Conservation (phyloP, 2,329 filamentous ascomycete genomes). For the Aspergillus carbonarius region DNA sequence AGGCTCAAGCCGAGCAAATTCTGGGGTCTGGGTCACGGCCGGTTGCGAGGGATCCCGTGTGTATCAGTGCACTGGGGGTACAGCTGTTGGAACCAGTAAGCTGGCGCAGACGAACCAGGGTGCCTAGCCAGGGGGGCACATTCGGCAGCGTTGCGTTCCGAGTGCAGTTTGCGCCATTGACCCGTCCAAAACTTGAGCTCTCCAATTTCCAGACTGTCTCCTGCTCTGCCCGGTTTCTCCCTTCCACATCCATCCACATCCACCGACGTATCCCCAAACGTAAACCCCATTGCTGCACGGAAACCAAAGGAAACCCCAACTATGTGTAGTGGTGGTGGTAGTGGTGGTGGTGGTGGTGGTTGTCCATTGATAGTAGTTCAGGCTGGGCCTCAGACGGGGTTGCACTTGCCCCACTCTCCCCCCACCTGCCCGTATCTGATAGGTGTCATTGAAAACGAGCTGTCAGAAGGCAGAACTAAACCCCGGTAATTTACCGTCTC, state of each 20-base stretch:
- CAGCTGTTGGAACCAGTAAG: background rate
- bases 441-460: too few relatives aligned
- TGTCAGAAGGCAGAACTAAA: too few relatives aligned
- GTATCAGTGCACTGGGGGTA: background rate
- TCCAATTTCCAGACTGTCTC: background rate
- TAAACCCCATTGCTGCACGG: too few relatives aligned
- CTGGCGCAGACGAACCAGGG: background rate
- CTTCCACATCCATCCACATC: background rate
- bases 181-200: background rate
- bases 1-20: background rate
- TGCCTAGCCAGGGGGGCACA: too few relatives aligned
- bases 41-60: background rate
- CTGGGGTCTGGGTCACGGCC: background rate
- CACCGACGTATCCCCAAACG: background rate
- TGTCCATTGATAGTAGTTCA: too few relatives aligned
- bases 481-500: background rate
- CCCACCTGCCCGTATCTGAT: too few relatives aligned
- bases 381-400: too few relatives aligned
- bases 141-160: background rate
- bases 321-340: too few relatives aligned
- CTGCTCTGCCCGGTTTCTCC: background rate
- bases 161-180: background rate
- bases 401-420: too few relatives aligned
- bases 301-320: background rate
- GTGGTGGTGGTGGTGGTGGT: too few relatives aligned